Percentiles rank a stretch among this genome's conserved stretches.
Conservation (phyloP, 2,329 filamentous ascomycete species). For the Botrytis fabae region DNA sequence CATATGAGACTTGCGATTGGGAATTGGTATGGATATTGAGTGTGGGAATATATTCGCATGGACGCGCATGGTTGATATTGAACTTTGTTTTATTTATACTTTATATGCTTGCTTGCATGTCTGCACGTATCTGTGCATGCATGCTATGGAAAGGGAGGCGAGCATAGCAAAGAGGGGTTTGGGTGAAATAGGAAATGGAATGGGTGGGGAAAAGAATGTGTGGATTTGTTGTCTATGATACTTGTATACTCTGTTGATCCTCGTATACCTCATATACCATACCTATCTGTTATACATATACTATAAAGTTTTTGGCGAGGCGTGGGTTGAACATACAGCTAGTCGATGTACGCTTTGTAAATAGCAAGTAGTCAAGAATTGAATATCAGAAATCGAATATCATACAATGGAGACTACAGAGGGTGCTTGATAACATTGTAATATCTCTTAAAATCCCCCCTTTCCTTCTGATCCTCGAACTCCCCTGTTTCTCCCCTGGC, state of each 20-base stretch:
- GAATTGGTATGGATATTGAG: neutral
- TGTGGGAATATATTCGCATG: neutral
- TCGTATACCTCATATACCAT: neutral
- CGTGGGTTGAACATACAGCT: neutral
- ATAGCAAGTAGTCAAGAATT: neutral
- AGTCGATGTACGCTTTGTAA: neutral
- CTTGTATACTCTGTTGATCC: slow-evolving; percentile 9
- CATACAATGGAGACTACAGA: neutral
- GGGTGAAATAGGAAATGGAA: slow-evolving; percentile 12
- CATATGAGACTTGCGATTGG: neutral
- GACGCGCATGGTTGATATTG: slow-evolving; percentile 10
- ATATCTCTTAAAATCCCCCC: neutral
- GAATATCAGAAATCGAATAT: neutral
- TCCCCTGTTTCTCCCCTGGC: neutral
- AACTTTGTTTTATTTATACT: slow-evolving; percentile 10
- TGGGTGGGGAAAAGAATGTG: slow-evolving; percentile 8
- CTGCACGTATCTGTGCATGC: neutral
- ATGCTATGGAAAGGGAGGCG: neutral
- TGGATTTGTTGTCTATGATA: neutral
- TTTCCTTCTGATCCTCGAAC: neutral
- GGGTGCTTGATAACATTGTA: neutral
- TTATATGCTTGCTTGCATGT: slow-evolving; percentile 6
- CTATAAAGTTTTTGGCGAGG: neutral
- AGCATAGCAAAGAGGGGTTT: slow-evolving; percentile 7
- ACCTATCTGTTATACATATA: neutral